Evolutionary conservation across 1,284 basidiomycete species (phyloP), one percentile per base, ranked within the genome.

Genomic region (Tilletia caries): DNA sequence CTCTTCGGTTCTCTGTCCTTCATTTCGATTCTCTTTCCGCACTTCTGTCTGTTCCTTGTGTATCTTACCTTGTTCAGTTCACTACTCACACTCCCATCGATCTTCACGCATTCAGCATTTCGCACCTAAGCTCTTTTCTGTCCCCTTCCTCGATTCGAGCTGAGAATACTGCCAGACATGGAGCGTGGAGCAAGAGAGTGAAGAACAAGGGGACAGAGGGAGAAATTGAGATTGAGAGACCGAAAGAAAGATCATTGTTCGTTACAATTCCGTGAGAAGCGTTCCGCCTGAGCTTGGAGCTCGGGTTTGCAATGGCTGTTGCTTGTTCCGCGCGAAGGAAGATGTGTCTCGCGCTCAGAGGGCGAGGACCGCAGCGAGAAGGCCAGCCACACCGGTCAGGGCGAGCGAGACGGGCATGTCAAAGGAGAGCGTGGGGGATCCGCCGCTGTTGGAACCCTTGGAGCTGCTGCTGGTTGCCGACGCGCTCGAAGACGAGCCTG

Each of bases 381-480:
- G 58, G 8, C 58, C 58, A n/a, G 58, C 58, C 29, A 62, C 18
- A 34, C 58, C 58, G 27, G 58, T 62, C 29, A 62, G n/a, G 20
- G 58, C 58, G 32, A 62, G 29, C 29, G 58, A 62, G 58, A 62
- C 20, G 58, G 58, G 58, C 58, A 62, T 27, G 58, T 62, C 58
- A 18, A 62, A 34, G 58, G 29, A 33, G 15, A 37, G 29, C 20
- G 27, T 29, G 18, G 27, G 33, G 33, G 32, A 25, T 3, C 29
- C 58, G 32, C 29, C 58, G n/a, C 58, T 29, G 13, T 33, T 62
- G 32, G 23, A 27, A 10, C 54, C 54, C 10, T 23, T 15, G 25
- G n/a, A 4, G 52, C 52, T 29, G 15, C 25, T 15, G 52, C 52
- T 54, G 52, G 25, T 54, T 5, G 58, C 15, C 13, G 23, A 27